A percentile compares a stretch with the other conserved stretches of the same genome.
Evolutionary conservation across 495 filamentous ascomycete species (phyloP).

Genomic region (Hyaloscypha hepaticicola): DNA sequence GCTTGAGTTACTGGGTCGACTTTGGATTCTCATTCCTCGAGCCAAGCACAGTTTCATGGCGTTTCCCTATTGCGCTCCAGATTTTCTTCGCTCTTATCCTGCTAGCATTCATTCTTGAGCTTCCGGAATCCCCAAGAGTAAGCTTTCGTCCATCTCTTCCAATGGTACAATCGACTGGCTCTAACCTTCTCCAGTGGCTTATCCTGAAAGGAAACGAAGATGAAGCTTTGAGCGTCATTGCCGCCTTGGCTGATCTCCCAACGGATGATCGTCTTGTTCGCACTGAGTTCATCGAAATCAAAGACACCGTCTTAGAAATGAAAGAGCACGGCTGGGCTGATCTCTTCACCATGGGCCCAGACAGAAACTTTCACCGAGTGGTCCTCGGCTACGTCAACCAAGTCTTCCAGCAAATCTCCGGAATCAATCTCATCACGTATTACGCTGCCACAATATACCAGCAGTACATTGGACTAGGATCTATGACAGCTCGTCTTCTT

Average conservation of each 20-base stretch:
- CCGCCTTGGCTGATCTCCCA: conserved; percentile 52
- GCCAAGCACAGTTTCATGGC: conserved; percentile 64
- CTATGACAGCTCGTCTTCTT: conserved; percentile 57
- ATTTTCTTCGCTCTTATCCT: conserved; percentile 65
- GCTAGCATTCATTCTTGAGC: conserved; percentile 56
- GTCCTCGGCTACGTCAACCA: conserved; percentile 61
- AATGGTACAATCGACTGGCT: conserved; percentile 43
- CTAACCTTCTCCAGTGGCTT: conserved; percentile 55
- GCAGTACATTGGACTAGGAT: conserved; percentile 51
- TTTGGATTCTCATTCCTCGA: conserved; percentile 67
- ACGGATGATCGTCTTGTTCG: conserved; percentile 55
- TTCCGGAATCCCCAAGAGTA: conserved; percentile 66
- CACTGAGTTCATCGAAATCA: conserved; percentile 68
- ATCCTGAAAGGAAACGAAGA: conserved; percentile 66
- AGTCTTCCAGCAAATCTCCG: conserved; percentile 67
- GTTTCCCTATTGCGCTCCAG: conserved; percentile 74
- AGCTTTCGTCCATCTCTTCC: conserved; percentile 53
- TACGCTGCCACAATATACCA: conserved; percentile 68
- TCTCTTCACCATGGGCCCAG: conserved; percentile 68
- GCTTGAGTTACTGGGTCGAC: conserved; percentile 74
- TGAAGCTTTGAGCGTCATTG: conserved; percentile 63
- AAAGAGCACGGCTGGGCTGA: conserved; percentile 63
- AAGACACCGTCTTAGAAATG: conserved; percentile 73
- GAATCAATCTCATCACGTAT: conserved; percentile 76
- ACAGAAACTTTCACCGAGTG: conserved; percentile 73